These are phyloP conservation scores for Penicillium desertorum DNA, from an alignment of 495 filamentous ascomycete species.

Conservation along the genomic window DNA sequence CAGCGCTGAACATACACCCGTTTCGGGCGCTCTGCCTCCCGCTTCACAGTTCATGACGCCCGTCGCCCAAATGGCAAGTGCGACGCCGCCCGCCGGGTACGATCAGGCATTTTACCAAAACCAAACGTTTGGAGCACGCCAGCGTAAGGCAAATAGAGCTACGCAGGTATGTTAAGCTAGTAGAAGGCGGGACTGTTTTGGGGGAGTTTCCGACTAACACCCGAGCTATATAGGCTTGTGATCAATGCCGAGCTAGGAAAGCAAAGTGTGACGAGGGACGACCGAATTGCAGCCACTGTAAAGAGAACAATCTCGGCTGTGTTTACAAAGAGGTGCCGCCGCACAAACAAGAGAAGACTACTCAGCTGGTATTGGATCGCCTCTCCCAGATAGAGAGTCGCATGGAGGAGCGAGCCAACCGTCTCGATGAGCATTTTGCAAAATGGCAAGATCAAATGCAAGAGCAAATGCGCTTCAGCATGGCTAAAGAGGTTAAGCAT, in stretches of 20 bases:
- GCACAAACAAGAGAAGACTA: slow-evolving; percentile 54
- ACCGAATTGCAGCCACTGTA: slow-evolving; percentile 59
- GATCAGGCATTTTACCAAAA: slow-evolving; percentile 36
- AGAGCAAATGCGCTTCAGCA: slow-evolving; percentile 1
- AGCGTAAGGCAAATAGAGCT: slow-evolving; percentile 45
- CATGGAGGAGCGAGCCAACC: slow-evolving; percentile 29
- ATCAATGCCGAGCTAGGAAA: slow-evolving; percentile 60
- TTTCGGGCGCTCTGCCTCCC: slow-evolving; percentile 25
- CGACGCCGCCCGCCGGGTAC: slow-evolving; percentile 31
- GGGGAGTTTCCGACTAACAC: slow-evolving; percentile 4
- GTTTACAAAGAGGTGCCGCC: slow-evolving; percentile 61
- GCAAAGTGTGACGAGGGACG: slow-evolving; percentile 65
- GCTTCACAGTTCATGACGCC: slow-evolving; percentile 35
- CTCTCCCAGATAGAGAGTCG: slow-evolving; percentile 33
- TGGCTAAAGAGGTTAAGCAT: neutral
- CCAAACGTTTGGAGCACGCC: slow-evolving; percentile 37
- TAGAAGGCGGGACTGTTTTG: neutral
- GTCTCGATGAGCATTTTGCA: slow-evolving; percentile 15
- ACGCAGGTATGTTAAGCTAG: slow-evolving; percentile 36
- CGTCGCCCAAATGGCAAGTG: slow-evolving; percentile 20
- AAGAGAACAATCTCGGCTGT: slow-evolving; percentile 54
- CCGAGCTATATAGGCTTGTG: slow-evolving; percentile 50
- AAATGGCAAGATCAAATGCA: slow-evolving; percentile 14
- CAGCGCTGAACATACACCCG: slow-evolving; percentile 31
- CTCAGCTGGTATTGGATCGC: slow-evolving; percentile 38